Evolutionary conservation across 2,329 filamentous ascomycete genomes (phyloP).

Genomic region (Colletotrichum cordylinicola): DNA sequence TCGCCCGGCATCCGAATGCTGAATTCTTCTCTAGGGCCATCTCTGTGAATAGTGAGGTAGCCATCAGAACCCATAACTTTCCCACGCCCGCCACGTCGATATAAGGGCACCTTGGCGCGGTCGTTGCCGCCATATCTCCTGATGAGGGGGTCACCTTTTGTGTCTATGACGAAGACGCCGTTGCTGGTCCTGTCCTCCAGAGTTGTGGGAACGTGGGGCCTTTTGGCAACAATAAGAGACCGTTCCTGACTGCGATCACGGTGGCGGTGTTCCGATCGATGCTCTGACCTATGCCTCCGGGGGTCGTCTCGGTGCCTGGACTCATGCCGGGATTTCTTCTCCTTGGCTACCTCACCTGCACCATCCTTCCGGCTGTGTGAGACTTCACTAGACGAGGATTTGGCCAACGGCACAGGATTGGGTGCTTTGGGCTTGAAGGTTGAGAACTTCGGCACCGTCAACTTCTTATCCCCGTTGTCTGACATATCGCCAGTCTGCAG

Average conservation of each 20-base stretch:
- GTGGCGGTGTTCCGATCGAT: neutral
- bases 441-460: slow-evolving; percentile 70
- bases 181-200: slow-evolving; percentile 31
- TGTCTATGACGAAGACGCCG: slow-evolving; percentile 68
- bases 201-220: slow-evolving; percentile 10
- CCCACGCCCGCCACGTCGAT: slow-evolving; percentile 72
- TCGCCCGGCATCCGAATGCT: slow-evolving; percentile 52
- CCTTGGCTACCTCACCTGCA: neutral
- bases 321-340: slow-evolving; percentile 23
- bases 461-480: neutral
- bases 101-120: slow-evolving; percentile 73
- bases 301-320: slow-evolving; percentile 24
- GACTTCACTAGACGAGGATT: slow-evolving; percentile 14
- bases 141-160: slow-evolving; percentile 78
- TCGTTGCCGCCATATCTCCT: slow-evolving; percentile 77
- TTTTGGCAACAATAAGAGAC: neutral
- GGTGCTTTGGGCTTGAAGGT: slow-evolving; percentile 69
- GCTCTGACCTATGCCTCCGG: neutral
- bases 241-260: neutral
- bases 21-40: slow-evolving; percentile 63
- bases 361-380: neutral
- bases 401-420: slow-evolving; percentile 14
- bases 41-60: slow-evolving; percentile 70
- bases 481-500: slow-evolving; percentile 5
- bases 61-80: slow-evolving; percentile 70